Conservation (phyloP, 495 filamentous ascomycete species). For the Parathielavia appendiculata region DNA sequence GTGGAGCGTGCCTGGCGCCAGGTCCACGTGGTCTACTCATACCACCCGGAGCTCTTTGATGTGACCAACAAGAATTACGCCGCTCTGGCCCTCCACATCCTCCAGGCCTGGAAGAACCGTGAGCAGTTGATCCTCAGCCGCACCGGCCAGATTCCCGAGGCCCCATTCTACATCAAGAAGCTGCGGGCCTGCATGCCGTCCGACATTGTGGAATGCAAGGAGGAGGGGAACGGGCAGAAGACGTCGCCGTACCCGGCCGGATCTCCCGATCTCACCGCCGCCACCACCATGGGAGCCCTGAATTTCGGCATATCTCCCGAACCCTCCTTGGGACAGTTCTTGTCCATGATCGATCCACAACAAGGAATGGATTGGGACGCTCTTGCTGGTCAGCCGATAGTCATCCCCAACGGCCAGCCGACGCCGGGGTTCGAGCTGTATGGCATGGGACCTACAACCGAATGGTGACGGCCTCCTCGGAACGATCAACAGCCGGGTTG, state of each 20-base stretch:
- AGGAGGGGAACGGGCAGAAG: constrained; percentile 10
- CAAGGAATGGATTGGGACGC: constrained; percentile 43
- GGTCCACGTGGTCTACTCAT: constrained; percentile 37
- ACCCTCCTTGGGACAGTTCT: constrained; percentile 29
- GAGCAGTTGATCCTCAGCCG: constrained; percentile 30
- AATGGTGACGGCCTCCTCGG: constrained; percentile 18
- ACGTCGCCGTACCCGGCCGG: constrained; percentile 6
- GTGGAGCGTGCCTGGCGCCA: constrained; percentile 51
- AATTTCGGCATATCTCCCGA: neutral
- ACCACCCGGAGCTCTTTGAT: constrained; percentile 44
- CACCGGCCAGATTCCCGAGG: constrained; percentile 22
- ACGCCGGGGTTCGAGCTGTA: constrained; percentile 19
- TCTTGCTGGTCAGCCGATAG: constrained; percentile 25
- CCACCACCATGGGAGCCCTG: neutral
- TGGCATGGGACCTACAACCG: constrained; percentile 19
- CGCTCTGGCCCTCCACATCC: constrained; percentile 39
- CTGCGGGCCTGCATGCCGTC: constrained; percentile 25
- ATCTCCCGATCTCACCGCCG: neutral
- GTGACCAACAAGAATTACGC: constrained; percentile 38
- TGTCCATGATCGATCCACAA: constrained; percentile 32
- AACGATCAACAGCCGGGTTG: neutral
- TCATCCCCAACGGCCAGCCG: neutral
- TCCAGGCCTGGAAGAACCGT: constrained; percentile 45
- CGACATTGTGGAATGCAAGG: constrained; percentile 17
- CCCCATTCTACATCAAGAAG: constrained; percentile 35